Percentiles rank a stretch among this genome's conserved stretches.
These are phyloP conservation scores for Trypanosoma caninum DNA, from an alignment of 208 protist genomes.

Conservation along the genomic window DNA sequence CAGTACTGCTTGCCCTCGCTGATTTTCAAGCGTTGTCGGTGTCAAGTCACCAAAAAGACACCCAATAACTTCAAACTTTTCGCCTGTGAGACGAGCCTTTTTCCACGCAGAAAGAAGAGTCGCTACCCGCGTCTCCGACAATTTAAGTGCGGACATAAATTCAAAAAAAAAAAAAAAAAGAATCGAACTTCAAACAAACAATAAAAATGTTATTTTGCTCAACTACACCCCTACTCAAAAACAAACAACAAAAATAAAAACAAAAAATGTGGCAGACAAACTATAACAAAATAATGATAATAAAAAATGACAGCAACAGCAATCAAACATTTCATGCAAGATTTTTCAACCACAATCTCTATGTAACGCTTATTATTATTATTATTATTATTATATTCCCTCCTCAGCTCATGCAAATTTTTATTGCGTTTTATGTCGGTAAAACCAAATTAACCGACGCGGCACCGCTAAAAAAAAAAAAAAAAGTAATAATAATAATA, in stretches of 20 bases:
- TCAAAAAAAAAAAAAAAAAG: constrained; percentile 4
- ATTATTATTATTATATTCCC: neutral
- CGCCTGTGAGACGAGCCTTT: constrained; percentile 16
- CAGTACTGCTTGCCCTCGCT: constrained; percentile 73
- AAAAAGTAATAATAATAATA: neutral
- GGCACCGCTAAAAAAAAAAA: neutral
- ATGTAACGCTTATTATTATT: neutral
- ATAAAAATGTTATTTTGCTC: too few species aligned
- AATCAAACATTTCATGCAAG: too few species aligned
- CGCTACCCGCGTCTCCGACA: constrained; percentile 44
- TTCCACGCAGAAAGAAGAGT: constrained; percentile 44
- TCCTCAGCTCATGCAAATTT: too few species aligned
- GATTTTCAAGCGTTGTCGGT: constrained; percentile 72
- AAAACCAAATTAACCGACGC: too few species aligned
- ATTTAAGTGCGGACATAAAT: constrained; percentile 28
- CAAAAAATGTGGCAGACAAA: neutral
- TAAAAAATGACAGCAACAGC: too few species aligned
- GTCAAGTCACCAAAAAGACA: constrained; percentile 63
- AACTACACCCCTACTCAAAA: too few species aligned
- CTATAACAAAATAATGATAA: too few species aligned
- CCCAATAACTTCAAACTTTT: constrained; percentile 39
- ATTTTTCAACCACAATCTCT: too few species aligned
- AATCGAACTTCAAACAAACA: neutral
- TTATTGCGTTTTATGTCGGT: too few species aligned
- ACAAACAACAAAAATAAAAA: neutral